Evolutionary conservation across 139 green algal genomes (phyloP), one percentile per base, ranked within the genome.

Genomic region (Limnomonas spitsbergensis): DNA sequence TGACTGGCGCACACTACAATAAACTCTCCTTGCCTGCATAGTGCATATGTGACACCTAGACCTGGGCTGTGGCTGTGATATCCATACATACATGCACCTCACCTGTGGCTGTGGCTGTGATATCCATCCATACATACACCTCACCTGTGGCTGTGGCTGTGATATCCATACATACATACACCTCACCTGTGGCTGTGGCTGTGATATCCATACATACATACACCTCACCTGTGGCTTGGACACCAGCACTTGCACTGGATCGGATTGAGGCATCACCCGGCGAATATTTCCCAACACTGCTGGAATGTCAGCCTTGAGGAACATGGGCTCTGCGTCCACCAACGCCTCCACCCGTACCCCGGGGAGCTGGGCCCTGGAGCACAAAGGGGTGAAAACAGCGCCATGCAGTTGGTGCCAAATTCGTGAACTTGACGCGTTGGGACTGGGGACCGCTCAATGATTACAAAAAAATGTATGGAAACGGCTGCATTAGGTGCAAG

Each of bases 261-360:
- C 72, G 31, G 34, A 31, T 1, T 40, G 36, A 3, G 72, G 72
- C 72, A 78, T 47, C 72, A 78, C 47, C 2, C 72, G 72, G 32
- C 52, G 40, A 35, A 69, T 52, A 53, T 78, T 32, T 34, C 4
- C 4, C 47, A 78, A 38, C 36, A 79, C 74, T 1, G 53, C 56
- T 26, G 52, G 24, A 1, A 79, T 61, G 52, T 79, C 54, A n/a
- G 38, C 74, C 66, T 54, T 42, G 26, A 79, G 54, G 36, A 79
- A 38, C 54, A 56, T 35, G 2, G 74, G 74, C 54, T 79, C 74
- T 20, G 26, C 32, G 6, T 79, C 74, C 2, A 79, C 34, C 54
- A 79, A 38, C 27, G 1, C 36, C 74, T 79, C 74, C 53, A 73
- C 74, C 37, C 2, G 14, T 36, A 73, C 54, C 2, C 53, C 54